Base-by-base conservation (phyloP, 2,329 filamentous ascomycete genomes). In the Ophiostoma montium region DNA sequence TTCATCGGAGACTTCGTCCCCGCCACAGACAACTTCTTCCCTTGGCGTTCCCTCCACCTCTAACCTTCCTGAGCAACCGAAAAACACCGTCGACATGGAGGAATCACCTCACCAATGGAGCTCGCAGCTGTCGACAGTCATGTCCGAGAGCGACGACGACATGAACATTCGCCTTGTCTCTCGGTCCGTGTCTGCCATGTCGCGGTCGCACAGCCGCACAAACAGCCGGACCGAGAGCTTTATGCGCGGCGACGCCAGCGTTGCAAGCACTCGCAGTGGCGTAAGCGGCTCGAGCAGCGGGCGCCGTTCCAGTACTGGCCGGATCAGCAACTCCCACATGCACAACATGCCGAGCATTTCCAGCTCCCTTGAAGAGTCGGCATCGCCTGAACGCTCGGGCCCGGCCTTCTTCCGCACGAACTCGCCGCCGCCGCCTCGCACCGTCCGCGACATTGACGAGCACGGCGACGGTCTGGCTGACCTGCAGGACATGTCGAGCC, bases 391-490 rank as follows among this genome's bases (percentile, higher is more conserved):
- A 23, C 65, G 66, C 7, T 76, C 74, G 0, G 62, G 66, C 35
- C 64, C 71, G 2, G 65, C 65, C 10, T 69, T 70, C 55, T 58
- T 51, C 13, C 63, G 47, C 66, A 4, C 36, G 9, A 50, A n/a
- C 31, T 50, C 23, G 8, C 23, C 53, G 73, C 72, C 5, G 77
- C 75, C 12, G 76, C 71, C 3, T 58, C 74, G 12, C 39, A 65
- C 72, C 30, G 66, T 82, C 36, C 70, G 70, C 18, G 70, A 82
- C 53, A 70, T 75, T 51, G 78, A 82, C 54, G 79, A 82, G 59
- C 67, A 82, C 55, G 77, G 78, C 4, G 79, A 83, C 57, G 76
- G 76, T 2, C 66, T 83, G 21, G 73, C 75, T 5, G 78, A 82
- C 51, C 65, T 83, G 45, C 69, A 76, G 33, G 64, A 71, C 19